Evolutionary conservation across 108 stramenopile species (phyloP).

Genomic region (Skeletonema potamos): DNA sequence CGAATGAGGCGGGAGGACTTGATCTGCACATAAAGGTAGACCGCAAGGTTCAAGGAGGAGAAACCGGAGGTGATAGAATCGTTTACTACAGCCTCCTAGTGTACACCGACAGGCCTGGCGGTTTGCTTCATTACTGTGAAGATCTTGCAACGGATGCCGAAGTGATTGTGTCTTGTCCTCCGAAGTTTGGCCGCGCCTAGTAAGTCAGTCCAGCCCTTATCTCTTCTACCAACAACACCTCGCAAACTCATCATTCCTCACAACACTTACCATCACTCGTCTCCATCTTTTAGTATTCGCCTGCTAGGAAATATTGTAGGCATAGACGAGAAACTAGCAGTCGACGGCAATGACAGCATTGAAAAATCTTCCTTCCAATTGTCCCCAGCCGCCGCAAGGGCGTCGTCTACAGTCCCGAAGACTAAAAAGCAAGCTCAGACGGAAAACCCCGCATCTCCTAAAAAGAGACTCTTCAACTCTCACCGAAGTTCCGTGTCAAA

Average conservation of each 20-base stretch:
- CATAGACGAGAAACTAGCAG: conserved; percentile 46
- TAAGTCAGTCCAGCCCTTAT: not conserved
- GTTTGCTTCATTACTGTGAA: conserved; percentile 55
- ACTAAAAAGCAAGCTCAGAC: conserved; percentile 10
- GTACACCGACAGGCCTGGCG: conserved; percentile 68
- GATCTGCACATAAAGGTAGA: conserved; percentile 30
- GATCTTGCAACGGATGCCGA: conserved; percentile 47
- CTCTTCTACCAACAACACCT: not conserved
- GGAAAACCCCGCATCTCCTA: not conserved
- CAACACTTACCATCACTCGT: not conserved
- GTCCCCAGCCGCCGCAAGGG: conserved; percentile 30
- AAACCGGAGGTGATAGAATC: conserved; percentile 7
- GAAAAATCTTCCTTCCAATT: conserved; percentile 37
- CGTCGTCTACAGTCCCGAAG: conserved; percentile 4
- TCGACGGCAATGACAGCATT: conserved; percentile 42
- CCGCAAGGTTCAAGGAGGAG: conserved; percentile 9
- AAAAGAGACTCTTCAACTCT: conserved; percentile 21
- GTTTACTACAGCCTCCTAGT: conserved; percentile 67
- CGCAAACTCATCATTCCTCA: not conserved
- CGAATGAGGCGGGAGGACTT: conserved; percentile 7
- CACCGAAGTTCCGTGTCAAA: conserved; percentile 39
- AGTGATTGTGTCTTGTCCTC: conserved; percentile 48
- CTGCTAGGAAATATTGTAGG: conserved; percentile 72
- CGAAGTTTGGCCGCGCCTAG: conserved; percentile 55
- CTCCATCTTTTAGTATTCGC: conserved; percentile 37